Conservation (phyloP, 1,284 basidiomycete species). For the Leccinum pachyderme region DNA sequence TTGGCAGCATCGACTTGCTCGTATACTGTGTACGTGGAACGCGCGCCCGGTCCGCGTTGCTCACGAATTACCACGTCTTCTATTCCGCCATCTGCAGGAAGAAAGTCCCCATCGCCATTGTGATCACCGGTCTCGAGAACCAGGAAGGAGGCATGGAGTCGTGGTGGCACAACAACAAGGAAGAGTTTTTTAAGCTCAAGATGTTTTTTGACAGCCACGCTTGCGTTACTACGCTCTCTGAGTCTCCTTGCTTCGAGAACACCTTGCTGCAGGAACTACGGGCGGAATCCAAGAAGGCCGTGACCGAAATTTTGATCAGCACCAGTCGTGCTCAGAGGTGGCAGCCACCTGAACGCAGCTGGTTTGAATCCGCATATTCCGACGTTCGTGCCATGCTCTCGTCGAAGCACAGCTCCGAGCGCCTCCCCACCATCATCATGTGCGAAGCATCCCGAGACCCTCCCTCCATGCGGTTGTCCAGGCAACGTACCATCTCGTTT, state of each 20-base stretch:
- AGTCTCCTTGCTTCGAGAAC: slow-evolving; percentile 9
- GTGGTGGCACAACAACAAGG: slow-evolving; percentile 25
- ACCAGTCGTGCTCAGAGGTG: slow-evolving; percentile 22
- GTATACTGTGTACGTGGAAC: slow-evolving; percentile 32
- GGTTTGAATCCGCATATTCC: slow-evolving; percentile 25
- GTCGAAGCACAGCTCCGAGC: slow-evolving; percentile 7
- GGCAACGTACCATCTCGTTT: slow-evolving; percentile 24
- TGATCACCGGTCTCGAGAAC: slow-evolving; percentile 31
- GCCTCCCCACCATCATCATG: slow-evolving; percentile 23
- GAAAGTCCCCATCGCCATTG: slow-evolving; percentile 30
- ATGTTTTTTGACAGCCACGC: slow-evolving; percentile 28
- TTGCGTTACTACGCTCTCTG: slow-evolving; percentile 28
- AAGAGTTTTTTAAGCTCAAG: slow-evolving; percentile 19
- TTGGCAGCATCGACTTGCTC: slow-evolving; percentile 24
- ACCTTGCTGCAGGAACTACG: slow-evolving; percentile 18
- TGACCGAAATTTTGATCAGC: slow-evolving; percentile 18
- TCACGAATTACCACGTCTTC: slow-evolving; percentile 30
- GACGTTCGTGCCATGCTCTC: slow-evolving; percentile 26
- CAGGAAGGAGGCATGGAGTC: slow-evolving; percentile 27
- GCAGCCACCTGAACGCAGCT: slow-evolving; percentile 25
- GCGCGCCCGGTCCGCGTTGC: slow-evolving; percentile 26
- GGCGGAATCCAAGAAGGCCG: slow-evolving; percentile 13
- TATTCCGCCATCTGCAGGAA: slow-evolving; percentile 33
- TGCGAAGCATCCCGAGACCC: slow-evolving; percentile 16
- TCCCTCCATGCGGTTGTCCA: background rate